phyloP scores from a whole-genome alignment of 768 basidiomycete genomes.

The Phlebiopsis gigantea region DNA sequence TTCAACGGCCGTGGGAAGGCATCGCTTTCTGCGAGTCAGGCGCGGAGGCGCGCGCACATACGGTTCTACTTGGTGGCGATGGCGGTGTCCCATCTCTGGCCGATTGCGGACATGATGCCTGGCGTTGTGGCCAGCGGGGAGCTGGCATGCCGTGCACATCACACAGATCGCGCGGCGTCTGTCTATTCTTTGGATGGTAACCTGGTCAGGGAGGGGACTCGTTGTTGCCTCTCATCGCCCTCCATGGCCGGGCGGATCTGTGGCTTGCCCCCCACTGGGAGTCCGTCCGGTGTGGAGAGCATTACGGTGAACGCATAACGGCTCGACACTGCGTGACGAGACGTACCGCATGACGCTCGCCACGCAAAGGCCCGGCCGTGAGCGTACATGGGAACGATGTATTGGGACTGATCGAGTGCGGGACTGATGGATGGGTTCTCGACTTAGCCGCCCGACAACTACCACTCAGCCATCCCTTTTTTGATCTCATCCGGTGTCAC shows the following conservation, averaged over 20 bases:
- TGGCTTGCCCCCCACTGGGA: background rate
- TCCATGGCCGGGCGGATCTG: slow-evolving; percentile 3
- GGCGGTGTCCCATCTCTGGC: background rate
- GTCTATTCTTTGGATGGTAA: background rate
- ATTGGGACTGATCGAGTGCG: background rate
- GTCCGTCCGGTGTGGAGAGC: no score
- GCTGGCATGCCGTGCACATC: background rate
- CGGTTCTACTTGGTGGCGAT: slow-evolving; percentile 3
- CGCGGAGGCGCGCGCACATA: background rate
- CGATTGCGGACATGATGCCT: background rate
- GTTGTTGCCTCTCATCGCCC: background rate
- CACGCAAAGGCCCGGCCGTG: no score
- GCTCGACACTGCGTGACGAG: no score
- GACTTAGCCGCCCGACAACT: background rate
- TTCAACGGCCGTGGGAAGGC: background rate
- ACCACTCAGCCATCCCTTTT: background rate
- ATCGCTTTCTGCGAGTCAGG: slow-evolving; percentile 1
- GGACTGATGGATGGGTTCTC: background rate
- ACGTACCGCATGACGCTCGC: no score
- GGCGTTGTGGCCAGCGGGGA: background rate
- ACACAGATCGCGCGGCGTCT: background rate
- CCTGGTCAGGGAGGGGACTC: background rate
- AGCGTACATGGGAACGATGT: no score
- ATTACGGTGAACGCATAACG: no score
- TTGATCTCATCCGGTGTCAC: slow-evolving; percentile 3